Evolutionary conservation across 2,329 filamentous ascomycete genomes (phyloP), one percentile per base, ranked within the genome.

Genomic region (Lachnellula arida): DNA sequence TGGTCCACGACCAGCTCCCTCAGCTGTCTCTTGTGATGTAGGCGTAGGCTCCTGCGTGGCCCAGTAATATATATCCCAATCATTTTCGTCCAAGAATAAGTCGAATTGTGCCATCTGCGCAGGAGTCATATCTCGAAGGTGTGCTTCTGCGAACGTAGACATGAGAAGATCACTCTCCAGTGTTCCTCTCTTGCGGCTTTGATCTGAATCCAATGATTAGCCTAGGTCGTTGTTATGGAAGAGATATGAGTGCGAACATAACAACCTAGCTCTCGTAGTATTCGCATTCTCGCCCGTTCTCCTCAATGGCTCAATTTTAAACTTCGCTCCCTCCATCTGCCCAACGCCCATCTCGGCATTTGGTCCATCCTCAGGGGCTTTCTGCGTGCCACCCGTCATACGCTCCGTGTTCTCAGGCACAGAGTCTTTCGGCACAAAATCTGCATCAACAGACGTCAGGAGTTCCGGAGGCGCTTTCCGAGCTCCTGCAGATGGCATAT

Each of bases 1-100:
- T 8, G 60, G 34, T 22, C 72, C 72, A 2, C 73, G 67, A n/a
- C 73, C 73, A 25, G 73, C 75, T 28, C 80, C 78, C 62, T 84
- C 80, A 5, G 80, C 78, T 47, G 78, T 78, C 55, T 82, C 77
- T 52, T 77, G 72, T 35, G 83, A 80, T n/a, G 81, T 81, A 1
- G 78, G 75, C 4, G 81, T 75, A 12, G 86, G 79, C 65, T 91
- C 85, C 74, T 99, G 94, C 15, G 94, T 99, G 3, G 89, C 91
- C 94, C 94, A 99, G 80, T 99, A 99, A 80, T 99, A 99, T 60
- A 99, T 97, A 72, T 99, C 94, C 94, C 94, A 99, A 77, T 99
- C 94, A 74, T 99, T 99, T 76, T 99, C 94, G 74, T 99, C 94
- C 55, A 99, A 85, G 78, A 99, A 95, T 28, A 81, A 77, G 72